phyloP scores from a whole-genome alignment of 805 yeast species.

The Pichia cephalocereana region DNA sequence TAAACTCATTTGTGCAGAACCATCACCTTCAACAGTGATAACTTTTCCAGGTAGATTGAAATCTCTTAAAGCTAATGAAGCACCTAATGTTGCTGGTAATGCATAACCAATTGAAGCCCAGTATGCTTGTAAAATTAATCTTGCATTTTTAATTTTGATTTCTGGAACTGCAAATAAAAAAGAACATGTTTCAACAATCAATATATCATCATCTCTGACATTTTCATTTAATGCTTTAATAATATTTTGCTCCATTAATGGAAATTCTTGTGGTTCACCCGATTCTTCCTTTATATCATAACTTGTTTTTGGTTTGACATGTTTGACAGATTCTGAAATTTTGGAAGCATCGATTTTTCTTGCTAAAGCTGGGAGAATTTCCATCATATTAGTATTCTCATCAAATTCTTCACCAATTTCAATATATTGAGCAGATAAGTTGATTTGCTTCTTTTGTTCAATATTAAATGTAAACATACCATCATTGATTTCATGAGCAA shows the following conservation, averaged over 20 bases:
- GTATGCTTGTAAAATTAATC: constrained; percentile 30
- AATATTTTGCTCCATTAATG: constrained; percentile 28
- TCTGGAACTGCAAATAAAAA: constrained; percentile 36
- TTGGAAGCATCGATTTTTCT: constrained; percentile 25
- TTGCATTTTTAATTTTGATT: constrained; percentile 28
- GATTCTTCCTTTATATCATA: constrained; percentile 2
- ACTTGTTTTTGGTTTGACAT: constrained; percentile 1
- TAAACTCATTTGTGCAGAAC: constrained; percentile 46
- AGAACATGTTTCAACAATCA: constrained; percentile 39
- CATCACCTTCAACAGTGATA: constrained; percentile 42
- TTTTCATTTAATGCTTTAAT: constrained; percentile 27
- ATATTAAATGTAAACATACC: constrained; percentile 45
- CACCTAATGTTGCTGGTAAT: constrained; percentile 43
- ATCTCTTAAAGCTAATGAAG: constrained; percentile 35
- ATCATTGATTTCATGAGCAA: constrained; percentile 53
- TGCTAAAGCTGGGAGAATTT: constrained; percentile 27
- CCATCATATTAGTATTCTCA: constrained; percentile 25
- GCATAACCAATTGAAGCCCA: constrained; percentile 48
- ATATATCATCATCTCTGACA: constrained; percentile 30
- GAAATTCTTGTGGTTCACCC: not conserved
- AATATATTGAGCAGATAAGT: constrained; percentile 35
- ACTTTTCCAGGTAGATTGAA: constrained; percentile 30
- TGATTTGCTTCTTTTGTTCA: constrained; percentile 20
- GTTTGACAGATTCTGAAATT: constrained; percentile 4
- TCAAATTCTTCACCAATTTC: constrained; percentile 25